Evolutionary conservation across 2,329 filamentous ascomycete genomes (phyloP).

Genomic region (Trichophyton schoenleinii): DNA sequence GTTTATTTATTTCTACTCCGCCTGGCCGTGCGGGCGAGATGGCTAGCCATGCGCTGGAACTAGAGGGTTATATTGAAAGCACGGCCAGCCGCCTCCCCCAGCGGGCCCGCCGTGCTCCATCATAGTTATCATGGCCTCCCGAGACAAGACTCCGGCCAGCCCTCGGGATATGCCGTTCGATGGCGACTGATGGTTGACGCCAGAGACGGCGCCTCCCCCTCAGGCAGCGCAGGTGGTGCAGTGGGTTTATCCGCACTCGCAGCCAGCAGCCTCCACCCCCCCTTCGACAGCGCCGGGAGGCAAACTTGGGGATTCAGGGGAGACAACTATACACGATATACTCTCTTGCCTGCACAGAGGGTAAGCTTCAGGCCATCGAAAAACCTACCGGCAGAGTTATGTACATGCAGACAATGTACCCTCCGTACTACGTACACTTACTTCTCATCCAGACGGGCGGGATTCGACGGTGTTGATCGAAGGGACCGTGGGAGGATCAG

Average conservation of each 20-base stretch:
- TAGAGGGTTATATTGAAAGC: background rate
- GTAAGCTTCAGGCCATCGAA: background rate
- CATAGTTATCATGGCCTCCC: too few relatives aligned
- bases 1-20: background rate
- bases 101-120: background rate
- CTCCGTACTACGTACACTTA: too few relatives aligned
- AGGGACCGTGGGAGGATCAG: background rate
- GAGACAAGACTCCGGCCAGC: background rate
- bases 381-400: background rate
- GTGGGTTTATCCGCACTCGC: background rate
- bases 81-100: background rate
- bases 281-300: background rate
- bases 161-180: background rate
- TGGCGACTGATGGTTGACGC: background rate
- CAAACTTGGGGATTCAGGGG: background rate
- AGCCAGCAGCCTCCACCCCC: background rate
- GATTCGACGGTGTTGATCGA: background rate
- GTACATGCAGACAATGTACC: background rate
- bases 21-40: background rate
- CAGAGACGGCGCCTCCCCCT: background rate
- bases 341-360: background rate
- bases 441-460: background rate
- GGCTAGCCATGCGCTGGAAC: background rate
- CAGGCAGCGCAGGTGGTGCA: background rate
- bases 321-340: background rate